phyloP scores from a whole-genome alignment of 2,329 filamentous ascomycete genomes.

The Beauveria sp. region DNA sequence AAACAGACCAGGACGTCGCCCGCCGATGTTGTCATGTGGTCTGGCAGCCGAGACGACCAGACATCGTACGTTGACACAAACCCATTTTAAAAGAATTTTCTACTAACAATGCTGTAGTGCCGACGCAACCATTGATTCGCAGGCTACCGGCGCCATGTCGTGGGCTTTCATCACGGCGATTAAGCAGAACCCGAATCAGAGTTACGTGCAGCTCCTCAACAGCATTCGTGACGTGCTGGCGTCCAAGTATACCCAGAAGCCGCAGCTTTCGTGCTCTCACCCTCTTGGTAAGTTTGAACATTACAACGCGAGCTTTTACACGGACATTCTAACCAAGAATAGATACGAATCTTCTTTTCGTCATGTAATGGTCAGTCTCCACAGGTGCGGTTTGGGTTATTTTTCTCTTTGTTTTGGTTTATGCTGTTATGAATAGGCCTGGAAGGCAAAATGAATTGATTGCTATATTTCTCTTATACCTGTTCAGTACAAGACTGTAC shows the following conservation, averaged over 20 bases:
- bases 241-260: conserved; percentile 86
- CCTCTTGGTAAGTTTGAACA: conserved; percentile 66
- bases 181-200: conserved; percentile 90
- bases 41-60: conserved; percentile 90
- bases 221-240: conserved; percentile 85
- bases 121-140: conserved; percentile 78
- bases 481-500: background rate
- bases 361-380: conserved; percentile 42
- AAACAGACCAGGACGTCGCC: conserved; percentile 85
- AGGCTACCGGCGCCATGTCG: conserved; percentile 97
- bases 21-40: conserved; percentile 97
- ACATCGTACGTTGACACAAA: conserved; percentile 52
- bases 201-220: conserved; percentile 91
- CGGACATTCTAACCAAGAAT: conserved; percentile 12
- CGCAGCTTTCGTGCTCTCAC: conserved; percentile 92
- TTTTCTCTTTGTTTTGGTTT: background rate
- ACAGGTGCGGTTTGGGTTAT: background rate
- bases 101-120: conserved; percentile 46
- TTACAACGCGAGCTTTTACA: background rate
- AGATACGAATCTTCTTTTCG: conserved; percentile 61
- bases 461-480: background rate
- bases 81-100: conserved; percentile 36
- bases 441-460: conserved; percentile 4
- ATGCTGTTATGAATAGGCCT: background rate
- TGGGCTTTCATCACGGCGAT: conserved; percentile 91